Base-by-base conservation (phyloP, 2,329 filamentous ascomycete genomes). In the Scorias spongiosa region DNA sequence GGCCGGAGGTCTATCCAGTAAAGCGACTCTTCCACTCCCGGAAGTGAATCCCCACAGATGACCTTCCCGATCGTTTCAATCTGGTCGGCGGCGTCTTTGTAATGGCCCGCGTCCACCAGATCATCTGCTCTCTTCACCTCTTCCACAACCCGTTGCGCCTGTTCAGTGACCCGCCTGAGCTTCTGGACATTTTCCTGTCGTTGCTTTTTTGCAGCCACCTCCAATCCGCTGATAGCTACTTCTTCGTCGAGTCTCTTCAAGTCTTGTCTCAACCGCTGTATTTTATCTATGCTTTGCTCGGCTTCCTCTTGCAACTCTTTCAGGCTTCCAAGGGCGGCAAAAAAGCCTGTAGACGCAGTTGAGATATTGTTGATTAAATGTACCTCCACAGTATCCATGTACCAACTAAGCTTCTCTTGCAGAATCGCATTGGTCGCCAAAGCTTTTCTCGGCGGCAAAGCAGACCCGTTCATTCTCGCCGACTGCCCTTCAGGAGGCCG, bases 301-400 rank as follows among this genome's bases (percentile, higher is more conserved):
- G 91, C 88, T 62, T 98, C 91, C 0, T 81, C 81, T 59, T 98
- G 89, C 10, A 98, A 69, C 58, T 95, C 86, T 51, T 86, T 82
- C 29, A 98, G 68, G 0, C 88, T 93, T 0, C 91, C 89, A 1
- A 98, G 69, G 0, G 91, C 91, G 0, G 87, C 88, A 57, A 98
- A 98, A 63, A 98, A 98, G 0, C 89, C 94, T 1, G 86, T 87
- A 0, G 91, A 96, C 1, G 91, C 91, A 0, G 84, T 87, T 2
- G 89, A 96, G 49, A 98, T 98, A 0, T 88, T 94, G 29, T 85
- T 86, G 54, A 98, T 95, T 7, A 98, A 70, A 60, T 98, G 91
- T 44, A 98, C 86, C 60, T 98, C 91, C 17, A 98, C 87, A 0
- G 91, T 98, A 60, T 98, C 91, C 87, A 98, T 94, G 62, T 98